These are phyloP conservation scores for Candida glucosophila DNA, from an alignment of 1,139 yeast genomes.

Conservation along the genomic window DNA sequence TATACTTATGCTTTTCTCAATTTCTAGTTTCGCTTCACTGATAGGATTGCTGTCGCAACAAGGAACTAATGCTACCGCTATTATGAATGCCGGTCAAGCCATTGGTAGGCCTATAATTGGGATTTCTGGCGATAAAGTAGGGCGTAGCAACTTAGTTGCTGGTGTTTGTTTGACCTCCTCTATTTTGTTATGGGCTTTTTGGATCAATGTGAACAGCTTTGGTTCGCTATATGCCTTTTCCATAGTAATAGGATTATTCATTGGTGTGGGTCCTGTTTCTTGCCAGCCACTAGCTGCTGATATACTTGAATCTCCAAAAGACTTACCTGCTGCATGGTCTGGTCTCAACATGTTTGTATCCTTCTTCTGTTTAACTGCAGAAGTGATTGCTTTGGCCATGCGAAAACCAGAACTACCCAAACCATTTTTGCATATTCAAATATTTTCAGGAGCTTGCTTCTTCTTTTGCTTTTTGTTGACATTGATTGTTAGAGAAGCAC, in stretches of 20 bases:
- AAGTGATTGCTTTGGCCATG: slow-evolving; percentile 41
- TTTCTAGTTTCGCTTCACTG: slow-evolving; percentile 53
- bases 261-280: slow-evolving; percentile 63
- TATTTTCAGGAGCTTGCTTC: slow-evolving; percentile 47
- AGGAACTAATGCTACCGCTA: slow-evolving; percentile 53
- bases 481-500: slow-evolving; percentile 23
- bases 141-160: slow-evolving; percentile 47
- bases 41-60: slow-evolving; percentile 48
- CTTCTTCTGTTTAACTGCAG: slow-evolving; percentile 37
- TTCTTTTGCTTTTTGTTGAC: slow-evolving; percentile 20
- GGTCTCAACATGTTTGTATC: slow-evolving; percentile 43
- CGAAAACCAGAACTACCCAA: slow-evolving; percentile 17
- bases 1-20: slow-evolving; percentile 49
- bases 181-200: slow-evolving; percentile 35
- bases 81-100: slow-evolving; percentile 54
- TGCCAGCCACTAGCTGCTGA: slow-evolving; percentile 55
- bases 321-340: slow-evolving; percentile 55
- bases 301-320: slow-evolving; percentile 33
- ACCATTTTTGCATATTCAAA: slow-evolving; percentile 53
- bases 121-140: slow-evolving; percentile 44
- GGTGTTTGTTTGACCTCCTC: slow-evolving; percentile 20
- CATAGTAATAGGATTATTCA: slow-evolving; percentile 41
- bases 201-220: slow-evolving; percentile 50
- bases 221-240: slow-evolving; percentile 45
- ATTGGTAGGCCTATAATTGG: slow-evolving; percentile 65